These are phyloP conservation scores for Fusarium falciforme DNA, from an alignment of 2,329 filamentous ascomycete genomes.

Conservation along the genomic window DNA sequence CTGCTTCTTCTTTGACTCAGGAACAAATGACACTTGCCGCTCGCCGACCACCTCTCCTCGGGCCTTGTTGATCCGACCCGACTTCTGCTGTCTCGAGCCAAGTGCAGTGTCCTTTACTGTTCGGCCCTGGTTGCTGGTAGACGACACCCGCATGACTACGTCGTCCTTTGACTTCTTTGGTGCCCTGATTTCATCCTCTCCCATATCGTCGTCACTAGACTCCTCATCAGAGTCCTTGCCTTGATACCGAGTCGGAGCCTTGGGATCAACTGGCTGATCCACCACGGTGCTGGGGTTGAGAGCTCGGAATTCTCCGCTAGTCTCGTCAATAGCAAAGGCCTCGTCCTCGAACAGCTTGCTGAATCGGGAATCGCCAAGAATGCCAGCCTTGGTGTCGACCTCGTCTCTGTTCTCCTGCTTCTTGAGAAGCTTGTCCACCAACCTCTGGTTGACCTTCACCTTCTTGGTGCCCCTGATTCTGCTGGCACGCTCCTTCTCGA, in stretches of 20 bases:
- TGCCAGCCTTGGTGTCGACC: slow-evolving; percentile 69
- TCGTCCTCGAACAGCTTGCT: slow-evolving; percentile 89
- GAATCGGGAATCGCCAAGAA: slow-evolving; percentile 90
- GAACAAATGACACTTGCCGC: slow-evolving; percentile 79
- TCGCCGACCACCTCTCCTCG: slow-evolving; percentile 68
- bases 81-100: slow-evolving; percentile 66
- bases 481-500: slow-evolving; percentile 96
- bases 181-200: slow-evolving; percentile 38
- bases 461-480: slow-evolving; percentile 95
- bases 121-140: slow-evolving; percentile 70
- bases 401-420: slow-evolving; percentile 70
- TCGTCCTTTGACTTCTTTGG: slow-evolving; percentile 49
- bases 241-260: slow-evolving; percentile 53
- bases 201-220: slow-evolving; percentile 55
- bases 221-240: slow-evolving; percentile 58
- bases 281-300: slow-evolving; percentile 87
- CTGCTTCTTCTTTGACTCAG: slow-evolving; percentile 66
- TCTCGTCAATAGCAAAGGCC: slow-evolving; percentile 93
- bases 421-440: slow-evolving; percentile 79
- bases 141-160: slow-evolving; percentile 75
- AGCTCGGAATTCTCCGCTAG: slow-evolving; percentile 83
- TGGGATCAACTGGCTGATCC: slow-evolving; percentile 47
- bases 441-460: slow-evolving; percentile 92
- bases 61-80: slow-evolving; percentile 59
- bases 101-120: slow-evolving; percentile 67